A percentile compares a stretch with the other conserved stretches of the same genome.
phyloP scores from a whole-genome alignment of 331 rosid species.

The Ulmus americana region DNA sequence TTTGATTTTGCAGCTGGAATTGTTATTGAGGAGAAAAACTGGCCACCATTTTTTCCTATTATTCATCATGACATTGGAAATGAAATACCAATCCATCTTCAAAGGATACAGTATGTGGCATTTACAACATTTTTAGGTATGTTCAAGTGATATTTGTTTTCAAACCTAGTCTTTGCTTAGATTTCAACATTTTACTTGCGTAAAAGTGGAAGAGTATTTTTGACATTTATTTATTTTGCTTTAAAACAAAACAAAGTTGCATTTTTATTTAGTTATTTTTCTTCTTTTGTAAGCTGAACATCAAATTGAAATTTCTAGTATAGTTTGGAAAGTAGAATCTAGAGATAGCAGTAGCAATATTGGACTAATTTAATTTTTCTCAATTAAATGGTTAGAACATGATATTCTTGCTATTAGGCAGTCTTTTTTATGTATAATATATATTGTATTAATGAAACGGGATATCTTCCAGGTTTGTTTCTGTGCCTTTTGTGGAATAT shows the following conservation, averaged over 20 bases:
- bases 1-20: slow-evolving; percentile 63
- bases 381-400: no score
- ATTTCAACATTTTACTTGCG: background rate
- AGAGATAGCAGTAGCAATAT: no score
- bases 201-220: no score
- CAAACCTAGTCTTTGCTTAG: background rate
- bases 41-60: slow-evolving; percentile 79
- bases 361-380: no score
- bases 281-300: no score
- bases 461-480: slow-evolving; percentile 48
- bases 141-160: slow-evolving; percentile 21
- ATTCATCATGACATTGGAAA: slow-evolving; percentile 80
- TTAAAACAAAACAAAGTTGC: no score
- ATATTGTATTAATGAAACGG: slow-evolving; percentile 19
- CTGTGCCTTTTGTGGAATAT: slow-evolving; percentile 56
- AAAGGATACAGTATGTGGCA: slow-evolving; percentile 70
- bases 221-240: background rate
- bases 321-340: background rate
- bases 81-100: slow-evolving; percentile 93
- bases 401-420: background rate
- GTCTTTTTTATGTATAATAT: background rate
- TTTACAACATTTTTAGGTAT: slow-evolving; percentile 82
- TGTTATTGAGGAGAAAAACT: slow-evolving; percentile 67
- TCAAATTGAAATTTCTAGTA: background rate
- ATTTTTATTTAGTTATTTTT: no score